Conservation (phyloP, 2,329 filamentous ascomycete genomes). For the Dothideomycetidae sp. region DNA sequence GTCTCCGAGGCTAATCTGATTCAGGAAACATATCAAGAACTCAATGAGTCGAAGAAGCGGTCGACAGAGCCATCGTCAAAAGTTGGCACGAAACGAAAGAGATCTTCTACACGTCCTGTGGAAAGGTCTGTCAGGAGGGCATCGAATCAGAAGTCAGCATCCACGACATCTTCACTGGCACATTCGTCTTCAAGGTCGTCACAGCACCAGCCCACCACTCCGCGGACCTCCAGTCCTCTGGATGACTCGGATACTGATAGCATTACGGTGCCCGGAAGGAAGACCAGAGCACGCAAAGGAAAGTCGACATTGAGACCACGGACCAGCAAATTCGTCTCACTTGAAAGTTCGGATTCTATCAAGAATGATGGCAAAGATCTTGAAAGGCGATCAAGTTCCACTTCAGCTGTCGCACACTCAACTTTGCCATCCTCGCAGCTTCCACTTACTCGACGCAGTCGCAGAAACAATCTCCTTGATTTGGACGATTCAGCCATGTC, state of each 20-base stretch:
- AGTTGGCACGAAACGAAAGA: slow-evolving; percentile 5
- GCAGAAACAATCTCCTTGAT: not conserved
- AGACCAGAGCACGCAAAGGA: slow-evolving; percentile 17
- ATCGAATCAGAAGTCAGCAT: not conserved
- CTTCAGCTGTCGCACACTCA: not conserved
- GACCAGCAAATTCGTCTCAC: slow-evolving; percentile 17
- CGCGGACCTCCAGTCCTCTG: not conserved
- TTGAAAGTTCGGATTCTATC: slow-evolving; percentile 17
- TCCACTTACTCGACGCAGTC: not conserved
- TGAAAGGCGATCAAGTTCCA: not conserved
- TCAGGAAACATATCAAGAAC: slow-evolving; percentile 1
- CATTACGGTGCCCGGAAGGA: slow-evolving; percentile 1
- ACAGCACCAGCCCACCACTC: not conserved
- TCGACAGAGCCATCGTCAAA: not conserved
- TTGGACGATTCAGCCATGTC: not conserved
- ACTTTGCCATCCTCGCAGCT: not conserved
- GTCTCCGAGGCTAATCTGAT: too few relatives aligned
- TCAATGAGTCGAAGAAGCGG: slow-evolving; percentile 2
- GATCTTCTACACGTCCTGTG: not conserved
- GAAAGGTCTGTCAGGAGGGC: not conserved
- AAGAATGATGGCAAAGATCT: slow-evolving; percentile 14
- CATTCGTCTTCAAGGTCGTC: not conserved
- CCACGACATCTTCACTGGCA: not conserved
- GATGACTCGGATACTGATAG: not conserved
- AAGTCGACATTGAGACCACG: slow-evolving; percentile 22